These are phyloP conservation scores for Chaetomiaceae sp. DNA, from an alignment of 2,329 filamentous ascomycete genomes.

Conservation along the genomic window DNA sequence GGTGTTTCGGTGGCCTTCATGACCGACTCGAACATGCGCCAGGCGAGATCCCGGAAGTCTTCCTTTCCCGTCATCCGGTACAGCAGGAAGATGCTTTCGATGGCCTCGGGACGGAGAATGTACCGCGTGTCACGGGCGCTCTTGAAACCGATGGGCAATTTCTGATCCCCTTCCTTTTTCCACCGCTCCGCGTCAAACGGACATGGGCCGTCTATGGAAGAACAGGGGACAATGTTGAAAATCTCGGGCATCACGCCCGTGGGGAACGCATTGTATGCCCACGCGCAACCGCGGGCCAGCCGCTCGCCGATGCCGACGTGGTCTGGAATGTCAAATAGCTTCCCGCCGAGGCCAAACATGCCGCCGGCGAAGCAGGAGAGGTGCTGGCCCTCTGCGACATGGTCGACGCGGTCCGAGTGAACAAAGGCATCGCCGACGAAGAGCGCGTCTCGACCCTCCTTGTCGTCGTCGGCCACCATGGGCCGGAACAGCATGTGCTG, in stretches of 20 bases:
- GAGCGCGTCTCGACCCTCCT: slow-evolving; percentile 57
- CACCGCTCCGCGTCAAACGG: slow-evolving; percentile 37
- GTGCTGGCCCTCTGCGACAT: slow-evolving; percentile 38
- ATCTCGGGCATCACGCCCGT: slow-evolving; percentile 58
- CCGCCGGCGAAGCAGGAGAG: slow-evolving; percentile 47
- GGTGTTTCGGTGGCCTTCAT: slow-evolving; percentile 46
- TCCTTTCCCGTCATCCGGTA: slow-evolving; percentile 57
- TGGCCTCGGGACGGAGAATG: slow-evolving; percentile 59
- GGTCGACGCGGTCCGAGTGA: slow-evolving; percentile 25
- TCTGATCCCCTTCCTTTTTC: slow-evolving; percentile 28
- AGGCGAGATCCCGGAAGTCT: slow-evolving; percentile 54
- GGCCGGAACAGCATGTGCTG: slow-evolving; percentile 66
- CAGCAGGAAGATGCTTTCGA: slow-evolving; percentile 64
- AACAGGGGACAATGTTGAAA: slow-evolving; percentile 44
- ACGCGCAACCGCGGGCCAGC: slow-evolving; percentile 53
- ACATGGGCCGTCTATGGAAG: slow-evolving; percentile 27
- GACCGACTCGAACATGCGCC: slow-evolving; percentile 57
- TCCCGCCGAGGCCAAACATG: slow-evolving; percentile 44
- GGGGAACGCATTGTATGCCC: slow-evolving; percentile 52
- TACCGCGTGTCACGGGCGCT: slow-evolving; percentile 38
- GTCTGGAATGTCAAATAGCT: slow-evolving; percentile 41
- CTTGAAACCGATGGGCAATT: slow-evolving; percentile 28
- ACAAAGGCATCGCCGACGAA: slow-evolving; percentile 43
- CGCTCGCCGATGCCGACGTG: slow-evolving; percentile 45
- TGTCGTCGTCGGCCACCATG: slow-evolving; percentile 58